Percentiles rank a stretch among this genome's conserved stretches.
These are phyloP conservation scores for Epichloe aotearoae DNA, from an alignment of 2,329 filamentous ascomycete genomes.

Conservation along the genomic window DNA sequence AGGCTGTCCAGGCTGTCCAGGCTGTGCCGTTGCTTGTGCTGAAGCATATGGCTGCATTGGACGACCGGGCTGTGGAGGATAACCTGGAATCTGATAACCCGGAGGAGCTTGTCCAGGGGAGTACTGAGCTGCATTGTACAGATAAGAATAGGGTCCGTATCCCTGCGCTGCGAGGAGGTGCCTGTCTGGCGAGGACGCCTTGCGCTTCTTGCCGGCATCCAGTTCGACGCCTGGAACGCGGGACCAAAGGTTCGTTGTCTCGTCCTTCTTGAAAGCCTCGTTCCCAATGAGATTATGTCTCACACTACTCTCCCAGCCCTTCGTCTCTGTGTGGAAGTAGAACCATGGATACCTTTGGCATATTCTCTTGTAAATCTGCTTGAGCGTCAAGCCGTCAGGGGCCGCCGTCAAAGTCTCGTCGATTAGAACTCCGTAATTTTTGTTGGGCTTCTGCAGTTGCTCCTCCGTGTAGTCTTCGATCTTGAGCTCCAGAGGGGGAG, in stretches of 20 bases:
- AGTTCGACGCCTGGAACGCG: conserved; percentile 45
- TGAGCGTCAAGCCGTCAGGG: conserved; percentile 40
- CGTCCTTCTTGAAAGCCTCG: conserved; percentile 46
- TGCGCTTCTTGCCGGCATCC: conserved; percentile 48
- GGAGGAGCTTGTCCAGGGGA: conserved; percentile 20
- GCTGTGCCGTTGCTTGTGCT: conserved; percentile 2
- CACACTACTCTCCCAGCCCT: conserved; percentile 55
- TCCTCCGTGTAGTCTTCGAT: conserved; percentile 43
- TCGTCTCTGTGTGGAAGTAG: conserved; percentile 46
- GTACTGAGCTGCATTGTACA: conserved; percentile 22
- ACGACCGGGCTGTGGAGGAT: conserved; percentile 18
- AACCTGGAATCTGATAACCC: conserved; percentile 22
- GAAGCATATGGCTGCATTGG: conserved; percentile 17
- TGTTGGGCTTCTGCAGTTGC: conserved; percentile 47
- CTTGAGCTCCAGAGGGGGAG: conserved; percentile 45
- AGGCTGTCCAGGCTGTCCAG: conserved; percentile 8
- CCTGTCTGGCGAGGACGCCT: conserved; percentile 40
- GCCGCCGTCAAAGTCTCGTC: conserved; percentile 45
- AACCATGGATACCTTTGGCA: conserved; percentile 45
- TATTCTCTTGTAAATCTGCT: conserved; percentile 51
- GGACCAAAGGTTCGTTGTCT: conserved; percentile 42
- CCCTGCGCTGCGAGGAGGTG: conserved; percentile 23
- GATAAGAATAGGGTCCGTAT: conserved; percentile 23
- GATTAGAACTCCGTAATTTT: conserved; percentile 48
- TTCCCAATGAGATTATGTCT: conserved; percentile 50